Evolutionary conservation across 306 rosid species (phyloP).

Genomic region (Casuarina equisetifolia): DNA sequence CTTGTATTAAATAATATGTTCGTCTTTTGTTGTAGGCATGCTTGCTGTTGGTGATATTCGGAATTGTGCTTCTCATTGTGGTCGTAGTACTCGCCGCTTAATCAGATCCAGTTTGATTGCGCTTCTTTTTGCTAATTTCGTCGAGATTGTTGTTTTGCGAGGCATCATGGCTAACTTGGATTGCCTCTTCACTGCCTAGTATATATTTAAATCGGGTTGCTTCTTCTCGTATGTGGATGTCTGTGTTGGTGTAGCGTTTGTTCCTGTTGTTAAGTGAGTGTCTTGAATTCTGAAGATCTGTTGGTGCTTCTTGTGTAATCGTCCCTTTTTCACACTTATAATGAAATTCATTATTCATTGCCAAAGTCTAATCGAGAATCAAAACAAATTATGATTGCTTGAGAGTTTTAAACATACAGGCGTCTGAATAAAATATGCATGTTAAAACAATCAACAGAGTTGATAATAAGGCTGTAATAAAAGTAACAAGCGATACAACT

Average conservation of each 20-base stretch:
- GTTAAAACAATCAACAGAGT: slow-evolving; percentile 53
- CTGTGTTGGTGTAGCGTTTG: slow-evolving; percentile 27
- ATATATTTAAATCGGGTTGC: slow-evolving; percentile 25
- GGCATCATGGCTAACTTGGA: slow-evolving; percentile 35
- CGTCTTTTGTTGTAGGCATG: slow-evolving; percentile 50
- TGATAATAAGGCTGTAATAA: slow-evolving; percentile 55
- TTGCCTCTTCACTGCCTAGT: slow-evolving; percentile 30
- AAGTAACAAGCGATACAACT: slow-evolving; percentile 52
- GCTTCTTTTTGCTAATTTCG: slow-evolving; percentile 29
- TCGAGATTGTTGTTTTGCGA: slow-evolving; percentile 17
- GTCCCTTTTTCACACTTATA: slow-evolving; percentile 22
- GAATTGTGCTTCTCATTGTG: slow-evolving; percentile 85
- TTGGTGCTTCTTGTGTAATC: slow-evolving; percentile 29
- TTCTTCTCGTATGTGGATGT: slow-evolving; percentile 30
- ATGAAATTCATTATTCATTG: slow-evolving; percentile 44
- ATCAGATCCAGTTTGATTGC: slow-evolving; percentile 27
- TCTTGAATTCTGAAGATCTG: slow-evolving; percentile 35
- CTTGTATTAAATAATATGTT: slow-evolving; percentile 10
- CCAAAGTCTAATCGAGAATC: no score
- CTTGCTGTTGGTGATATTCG: slow-evolving; percentile 95
- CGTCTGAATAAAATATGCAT: slow-evolving; percentile 43
- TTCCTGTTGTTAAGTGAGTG: slow-evolving; percentile 32
- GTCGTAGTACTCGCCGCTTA: slow-evolving; percentile 81
- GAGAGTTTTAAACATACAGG: slow-evolving; percentile 23
- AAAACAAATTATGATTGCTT: slow-evolving; percentile 39